A percentile compares a stretch with the other conserved stretches of the same genome.
These are phyloP conservation scores for Cochlearia excelsa DNA, from an alignment of 345 rosid species.

Conservation along the genomic window DNA sequence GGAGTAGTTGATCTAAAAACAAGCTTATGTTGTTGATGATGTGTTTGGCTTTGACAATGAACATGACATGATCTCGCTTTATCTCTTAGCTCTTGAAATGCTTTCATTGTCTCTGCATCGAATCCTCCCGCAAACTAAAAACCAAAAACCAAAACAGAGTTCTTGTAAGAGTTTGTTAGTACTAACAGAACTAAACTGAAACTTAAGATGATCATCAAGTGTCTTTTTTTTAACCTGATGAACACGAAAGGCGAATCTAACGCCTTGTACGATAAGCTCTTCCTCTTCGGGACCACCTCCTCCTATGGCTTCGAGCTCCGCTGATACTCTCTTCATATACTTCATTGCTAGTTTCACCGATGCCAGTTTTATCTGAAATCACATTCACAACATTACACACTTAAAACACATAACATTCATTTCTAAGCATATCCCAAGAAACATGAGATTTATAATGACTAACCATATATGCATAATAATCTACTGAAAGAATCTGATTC, in stretches of 20 bases:
- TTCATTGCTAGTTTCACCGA: constrained; percentile 95
- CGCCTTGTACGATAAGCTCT: constrained; percentile 90
- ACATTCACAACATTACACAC: constrained; percentile 1
- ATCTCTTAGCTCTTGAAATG: constrained; percentile 90
- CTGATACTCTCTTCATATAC: constrained; percentile 94
- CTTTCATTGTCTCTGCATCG: constrained; percentile 90
- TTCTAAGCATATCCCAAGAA: not conserved
- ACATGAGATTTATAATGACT: not conserved
- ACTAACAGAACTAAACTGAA: not conserved
- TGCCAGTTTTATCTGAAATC: constrained; percentile 71
- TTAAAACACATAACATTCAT: not conserved
- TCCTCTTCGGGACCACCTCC: constrained; percentile 80
- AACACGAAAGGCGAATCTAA: constrained; percentile 92
- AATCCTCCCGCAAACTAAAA: constrained; percentile 94
- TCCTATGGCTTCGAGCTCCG: constrained; percentile 65
- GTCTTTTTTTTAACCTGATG: constrained; percentile 67
- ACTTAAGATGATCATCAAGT: constrained; percentile 5
- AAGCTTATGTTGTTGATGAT: constrained; percentile 50
- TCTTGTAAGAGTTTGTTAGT: not conserved
- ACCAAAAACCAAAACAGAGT: not conserved
- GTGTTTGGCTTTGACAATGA: constrained; percentile 67
- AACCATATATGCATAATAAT: too few species aligned
- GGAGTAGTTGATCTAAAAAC: constrained; percentile 57
- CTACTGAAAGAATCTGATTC: too few species aligned
- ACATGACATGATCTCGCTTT: constrained; percentile 74